phyloP scores from a whole-genome alignment of 2,329 filamentous ascomycete genomes.

The Sporothrix dimorphospora region DNA sequence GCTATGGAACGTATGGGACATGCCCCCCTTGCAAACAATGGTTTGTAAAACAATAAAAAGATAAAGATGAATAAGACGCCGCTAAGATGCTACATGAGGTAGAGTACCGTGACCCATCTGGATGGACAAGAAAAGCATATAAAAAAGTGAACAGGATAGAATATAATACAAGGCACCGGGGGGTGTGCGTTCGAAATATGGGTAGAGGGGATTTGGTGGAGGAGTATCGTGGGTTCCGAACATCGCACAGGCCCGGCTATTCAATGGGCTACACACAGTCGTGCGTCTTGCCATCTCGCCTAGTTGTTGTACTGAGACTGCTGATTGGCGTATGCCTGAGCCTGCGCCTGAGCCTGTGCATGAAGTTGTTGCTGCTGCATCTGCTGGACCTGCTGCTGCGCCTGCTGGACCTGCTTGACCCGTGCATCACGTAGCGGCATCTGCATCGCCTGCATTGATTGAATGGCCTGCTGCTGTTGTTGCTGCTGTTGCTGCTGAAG shows the following conservation, averaged over 20 bases:
- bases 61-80: background rate
- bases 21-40: background rate
- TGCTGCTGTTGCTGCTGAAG: constrained; percentile 28
- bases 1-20: background rate
- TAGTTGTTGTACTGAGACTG: constrained; percentile 17
- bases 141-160: background rate
- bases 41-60: background rate
- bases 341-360: background rate
- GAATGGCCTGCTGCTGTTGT: constrained; percentile 16
- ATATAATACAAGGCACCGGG: background rate
- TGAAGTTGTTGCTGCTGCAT: constrained; percentile 15
- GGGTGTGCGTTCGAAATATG: background rate
- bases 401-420: constrained; percentile 11
- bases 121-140: background rate
- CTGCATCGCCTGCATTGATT: constrained; percentile 21
- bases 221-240: too few relatives aligned
- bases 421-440: constrained; percentile 22
- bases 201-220: background rate
- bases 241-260: too few relatives aligned
- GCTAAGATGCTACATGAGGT: constrained; percentile 11
- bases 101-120: background rate
- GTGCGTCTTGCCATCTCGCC: background rate
- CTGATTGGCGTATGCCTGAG: constrained; percentile 13
- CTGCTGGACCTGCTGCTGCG: background rate
- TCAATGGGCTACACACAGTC: too few relatives aligned